A percentile compares a stretch with the other conserved stretches of the same genome.
Conservation (phyloP, 148 eudicot genomes). For the Rhododendron mucronatum region DNA sequence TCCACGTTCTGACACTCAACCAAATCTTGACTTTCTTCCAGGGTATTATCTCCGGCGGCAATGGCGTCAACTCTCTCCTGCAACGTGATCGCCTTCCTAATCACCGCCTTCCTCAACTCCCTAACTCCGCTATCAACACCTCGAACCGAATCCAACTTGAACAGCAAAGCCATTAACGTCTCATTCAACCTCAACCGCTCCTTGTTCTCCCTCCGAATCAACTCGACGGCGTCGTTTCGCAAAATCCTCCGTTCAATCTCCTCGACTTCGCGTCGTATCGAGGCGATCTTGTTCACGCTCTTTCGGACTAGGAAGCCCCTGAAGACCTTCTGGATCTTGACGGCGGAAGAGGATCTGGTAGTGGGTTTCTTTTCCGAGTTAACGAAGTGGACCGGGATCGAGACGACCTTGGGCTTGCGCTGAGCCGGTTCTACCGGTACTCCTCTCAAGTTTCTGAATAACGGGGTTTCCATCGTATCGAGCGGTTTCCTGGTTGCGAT, state of each 20-base stretch:
- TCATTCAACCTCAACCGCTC: constrained; percentile 59
- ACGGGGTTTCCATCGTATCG: background rate
- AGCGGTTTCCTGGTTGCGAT: background rate
- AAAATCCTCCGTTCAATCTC: constrained; percentile 35
- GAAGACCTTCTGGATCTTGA: constrained; percentile 59
- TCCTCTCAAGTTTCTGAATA: background rate
- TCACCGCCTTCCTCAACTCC: constrained; percentile 51
- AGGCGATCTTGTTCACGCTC: constrained; percentile 40
- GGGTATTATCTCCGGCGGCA: constrained; percentile 6
- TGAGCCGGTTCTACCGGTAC: background rate
- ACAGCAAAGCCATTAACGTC: constrained; percentile 51
- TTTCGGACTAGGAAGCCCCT: constrained; percentile 59
- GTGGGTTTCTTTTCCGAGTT: constrained; percentile 8
- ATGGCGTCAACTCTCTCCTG: constrained; percentile 56
- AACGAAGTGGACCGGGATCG: constrained; percentile 40
- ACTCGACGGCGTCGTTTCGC: constrained; percentile 24
- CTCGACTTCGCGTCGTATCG: constrained; percentile 32
- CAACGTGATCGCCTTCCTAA: constrained; percentile 46
- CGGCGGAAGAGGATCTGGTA: constrained; percentile 16
- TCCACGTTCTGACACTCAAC: background rate
- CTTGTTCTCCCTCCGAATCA: constrained; percentile 28
- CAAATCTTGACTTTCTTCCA: background rate
- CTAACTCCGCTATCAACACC: constrained; percentile 48
- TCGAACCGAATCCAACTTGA: constrained; percentile 59
- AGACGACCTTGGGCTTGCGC: constrained; percentile 15